phyloP scores from a whole-genome alignment of 306 rosid species.

The Geum urbanum region DNA sequence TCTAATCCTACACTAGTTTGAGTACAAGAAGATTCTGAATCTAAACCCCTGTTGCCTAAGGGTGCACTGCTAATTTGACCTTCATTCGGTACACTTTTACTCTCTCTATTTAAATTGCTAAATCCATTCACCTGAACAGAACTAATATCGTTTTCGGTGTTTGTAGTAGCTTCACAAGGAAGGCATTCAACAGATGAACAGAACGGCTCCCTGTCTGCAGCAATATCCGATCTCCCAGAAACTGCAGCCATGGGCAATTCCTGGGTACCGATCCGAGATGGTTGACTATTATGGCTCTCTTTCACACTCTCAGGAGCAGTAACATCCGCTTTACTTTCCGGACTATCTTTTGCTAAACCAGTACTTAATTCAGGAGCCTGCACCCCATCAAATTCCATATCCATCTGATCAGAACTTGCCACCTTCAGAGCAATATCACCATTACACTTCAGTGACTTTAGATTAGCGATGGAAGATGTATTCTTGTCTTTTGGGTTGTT shows the following conservation, averaged over 20 bases:
- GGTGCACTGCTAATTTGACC: conserved; percentile 56
- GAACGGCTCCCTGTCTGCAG: conserved; percentile 40
- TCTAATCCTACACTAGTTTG: conserved; percentile 75
- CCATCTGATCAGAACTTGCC: conserved; percentile 38
- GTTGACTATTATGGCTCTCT: conserved; percentile 39
- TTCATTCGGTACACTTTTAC: conserved; percentile 45
- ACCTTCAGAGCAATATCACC: conserved; percentile 48
- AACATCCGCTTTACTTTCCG: conserved; percentile 51
- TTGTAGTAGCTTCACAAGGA: conserved; percentile 37
- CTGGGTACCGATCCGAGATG: conserved; percentile 38
- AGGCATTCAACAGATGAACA: conserved; percentile 39
- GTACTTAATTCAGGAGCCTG: conserved; percentile 33
- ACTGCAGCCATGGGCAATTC: conserved; percentile 36
- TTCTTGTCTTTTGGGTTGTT: conserved; percentile 56
- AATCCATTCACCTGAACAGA: conserved; percentile 62
- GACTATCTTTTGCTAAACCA: conserved; percentile 35
- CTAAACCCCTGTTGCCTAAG: conserved; percentile 50
- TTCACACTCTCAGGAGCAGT: conserved; percentile 31
- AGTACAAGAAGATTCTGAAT: conserved; percentile 52
- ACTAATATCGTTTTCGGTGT: conserved; percentile 46
- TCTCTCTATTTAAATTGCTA: conserved; percentile 47
- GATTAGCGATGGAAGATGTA: conserved; percentile 48
- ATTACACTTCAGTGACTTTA: conserved; percentile 60
- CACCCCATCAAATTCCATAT: conserved; percentile 45
- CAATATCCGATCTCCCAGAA: conserved; percentile 41